These are phyloP conservation scores for Platanus orientalis DNA, from an alignment of 164 flowering plant genomes.

Conservation along the genomic window DNA sequence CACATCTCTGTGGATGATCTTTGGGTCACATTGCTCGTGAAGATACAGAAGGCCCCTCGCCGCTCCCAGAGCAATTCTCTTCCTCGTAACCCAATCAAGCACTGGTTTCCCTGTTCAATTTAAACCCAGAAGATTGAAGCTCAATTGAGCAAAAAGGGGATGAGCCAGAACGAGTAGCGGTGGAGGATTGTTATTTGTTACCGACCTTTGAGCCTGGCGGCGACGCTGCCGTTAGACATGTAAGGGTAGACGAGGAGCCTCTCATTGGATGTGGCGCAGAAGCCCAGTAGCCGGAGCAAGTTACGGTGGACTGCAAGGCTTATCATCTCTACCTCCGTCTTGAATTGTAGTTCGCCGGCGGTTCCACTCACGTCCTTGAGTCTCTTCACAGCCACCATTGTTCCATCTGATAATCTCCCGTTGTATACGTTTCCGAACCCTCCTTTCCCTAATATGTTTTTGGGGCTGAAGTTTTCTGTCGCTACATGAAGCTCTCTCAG, in stretches of 20 bases:
- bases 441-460: slow-evolving; percentile 81
- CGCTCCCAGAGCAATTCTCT: slow-evolving; percentile 88
- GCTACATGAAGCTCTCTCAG: slow-evolving; percentile 73
- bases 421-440: slow-evolving; percentile 91
- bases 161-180: background rate
- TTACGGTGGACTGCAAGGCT: slow-evolving; percentile 90
- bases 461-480: slow-evolving; percentile 68
- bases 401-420: slow-evolving; percentile 69
- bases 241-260: slow-evolving; percentile 80
- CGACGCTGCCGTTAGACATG: slow-evolving; percentile 95
- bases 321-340: slow-evolving; percentile 84
- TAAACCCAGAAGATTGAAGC: background rate
- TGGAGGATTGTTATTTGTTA: slow-evolving; percentile 7
- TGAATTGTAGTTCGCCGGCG: slow-evolving; percentile 72
- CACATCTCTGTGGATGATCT: slow-evolving; percentile 89
- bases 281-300: slow-evolving; percentile 69
- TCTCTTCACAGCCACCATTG: slow-evolving; percentile 78
- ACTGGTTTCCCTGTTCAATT: slow-evolving; percentile 75
- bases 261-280: slow-evolving; percentile 68
- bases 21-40: slow-evolving; percentile 96
- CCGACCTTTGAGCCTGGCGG: slow-evolving; percentile 75
- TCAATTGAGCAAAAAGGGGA: background rate
- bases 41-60: slow-evolving; percentile 84
- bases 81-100: slow-evolving; percentile 85
- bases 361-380: slow-evolving; percentile 63